Evolutionary conservation across 805 yeast species (phyloP).

Genomic region (Komagataella phaffii): DNA sequence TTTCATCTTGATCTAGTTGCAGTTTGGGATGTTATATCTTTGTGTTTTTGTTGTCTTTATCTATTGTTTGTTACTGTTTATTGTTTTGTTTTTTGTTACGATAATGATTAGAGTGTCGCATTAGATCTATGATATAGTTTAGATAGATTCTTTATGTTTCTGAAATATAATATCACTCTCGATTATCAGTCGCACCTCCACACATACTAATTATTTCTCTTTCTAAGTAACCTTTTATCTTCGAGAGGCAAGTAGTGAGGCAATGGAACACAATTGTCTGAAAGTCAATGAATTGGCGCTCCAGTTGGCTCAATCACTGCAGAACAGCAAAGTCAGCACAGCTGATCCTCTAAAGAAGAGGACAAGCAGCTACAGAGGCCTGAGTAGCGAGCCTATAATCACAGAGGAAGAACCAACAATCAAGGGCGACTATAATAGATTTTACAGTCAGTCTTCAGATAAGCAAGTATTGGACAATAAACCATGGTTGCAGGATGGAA

Average conservation of each 20-base stretch:
- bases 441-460: background rate
- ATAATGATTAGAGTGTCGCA: background rate
- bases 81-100: background rate
- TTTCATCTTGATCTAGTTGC: background rate
- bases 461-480: conserved; percentile 8
- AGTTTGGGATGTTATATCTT: background rate
- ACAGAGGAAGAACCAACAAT: background rate
- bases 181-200: background rate
- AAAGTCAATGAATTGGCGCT: background rate
- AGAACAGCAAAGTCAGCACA: background rate
- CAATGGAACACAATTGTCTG: background rate
- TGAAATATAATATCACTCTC: background rate
- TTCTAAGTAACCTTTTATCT: background rate
- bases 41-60: background rate
- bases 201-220: background rate
- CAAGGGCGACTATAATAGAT: background rate
- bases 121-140: background rate
- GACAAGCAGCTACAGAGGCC: background rate
- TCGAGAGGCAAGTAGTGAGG: background rate
- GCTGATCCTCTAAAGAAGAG: background rate
- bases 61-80: background rate
- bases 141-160: background rate
- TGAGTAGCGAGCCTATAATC: background rate
- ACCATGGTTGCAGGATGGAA: conserved; percentile 47
- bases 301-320: background rate